Conservation (phyloP, 345 rosid species). For the Moricandia arvensis region DNA sequence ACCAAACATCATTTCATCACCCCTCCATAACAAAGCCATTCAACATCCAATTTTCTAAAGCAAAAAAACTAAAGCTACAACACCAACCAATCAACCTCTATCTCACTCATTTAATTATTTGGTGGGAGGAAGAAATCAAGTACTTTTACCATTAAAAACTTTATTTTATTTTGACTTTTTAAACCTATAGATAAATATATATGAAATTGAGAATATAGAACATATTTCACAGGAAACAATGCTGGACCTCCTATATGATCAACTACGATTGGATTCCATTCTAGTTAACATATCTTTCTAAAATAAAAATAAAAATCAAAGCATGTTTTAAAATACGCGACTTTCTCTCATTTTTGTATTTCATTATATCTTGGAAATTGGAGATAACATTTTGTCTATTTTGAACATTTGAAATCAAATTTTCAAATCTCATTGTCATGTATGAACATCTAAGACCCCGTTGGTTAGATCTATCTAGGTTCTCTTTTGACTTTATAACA, state of each 20-base stretch:
- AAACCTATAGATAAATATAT: conserved; percentile 1
- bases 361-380: not conserved
- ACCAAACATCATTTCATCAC: not conserved
- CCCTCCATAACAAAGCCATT: not conserved
- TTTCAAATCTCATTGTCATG: not conserved
- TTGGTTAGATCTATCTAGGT: not conserved
- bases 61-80: too few species aligned
- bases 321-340: not conserved
- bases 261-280: conserved; percentile 7
- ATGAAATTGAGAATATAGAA: conserved; percentile 17
- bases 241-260: conserved; percentile 14
- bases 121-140: conserved; percentile 3
- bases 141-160: not conserved
- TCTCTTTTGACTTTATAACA: not conserved
- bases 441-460: not conserved
- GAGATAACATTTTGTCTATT: not conserved
- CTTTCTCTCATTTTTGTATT: not conserved
- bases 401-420: not conserved
- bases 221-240: conserved; percentile 23
- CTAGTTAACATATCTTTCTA: not conserved
- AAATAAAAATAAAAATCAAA: not conserved
- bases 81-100: too few species aligned
- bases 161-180: not conserved
- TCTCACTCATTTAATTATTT: not conserved
- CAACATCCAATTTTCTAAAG: too few species aligned